A percentile compares a stretch with the other conserved stretches of the same genome.
These are phyloP conservation scores for Microthlaspi erraticum DNA, from an alignment of 345 rosid genomes.

Conservation along the genomic window DNA sequence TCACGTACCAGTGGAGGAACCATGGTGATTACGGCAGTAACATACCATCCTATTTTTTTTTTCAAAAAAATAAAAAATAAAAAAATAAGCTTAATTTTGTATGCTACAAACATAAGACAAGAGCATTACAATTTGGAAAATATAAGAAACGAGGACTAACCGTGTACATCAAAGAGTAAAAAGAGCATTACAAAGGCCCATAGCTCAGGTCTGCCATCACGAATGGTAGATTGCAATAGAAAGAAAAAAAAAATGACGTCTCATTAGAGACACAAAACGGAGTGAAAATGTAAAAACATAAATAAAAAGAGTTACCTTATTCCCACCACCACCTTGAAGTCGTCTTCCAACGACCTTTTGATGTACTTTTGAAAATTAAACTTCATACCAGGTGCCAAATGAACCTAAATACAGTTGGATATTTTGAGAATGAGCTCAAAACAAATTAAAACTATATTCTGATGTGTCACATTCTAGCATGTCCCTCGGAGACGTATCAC, in stretches of 20 bases:
- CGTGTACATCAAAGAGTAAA: conserved; percentile 72
- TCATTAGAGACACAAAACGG: too few species aligned
- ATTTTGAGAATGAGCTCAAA: too few species aligned
- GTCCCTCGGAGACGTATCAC: too few species aligned
- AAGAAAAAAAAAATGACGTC: too few species aligned
- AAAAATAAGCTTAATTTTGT: neutral
- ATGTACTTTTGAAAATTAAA: conserved; percentile 90
- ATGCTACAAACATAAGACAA: neutral
- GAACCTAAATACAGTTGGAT: conserved; percentile 56
- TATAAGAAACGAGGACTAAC: conserved; percentile 46
- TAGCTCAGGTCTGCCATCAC: conserved; percentile 60
- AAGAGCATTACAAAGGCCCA: conserved; percentile 75
- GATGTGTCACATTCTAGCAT: too few species aligned
- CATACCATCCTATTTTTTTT: conserved; percentile 60
- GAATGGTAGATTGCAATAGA: neutral
- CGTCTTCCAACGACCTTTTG: conserved; percentile 82
- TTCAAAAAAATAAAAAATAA: neutral
- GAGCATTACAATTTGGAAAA: neutral
- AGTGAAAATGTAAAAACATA: too few species aligned
- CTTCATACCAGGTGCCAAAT: conserved; percentile 76
- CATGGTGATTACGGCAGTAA: conserved; percentile 56
- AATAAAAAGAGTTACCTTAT: conserved; percentile 53
- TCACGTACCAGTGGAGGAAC: conserved; percentile 70
- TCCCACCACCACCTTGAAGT: conserved; percentile 88
- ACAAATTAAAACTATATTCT: too few species aligned